These are phyloP conservation scores for Nelumbo lutea DNA, from an alignment of 164 flowering plant species.

Conservation along the genomic window DNA sequence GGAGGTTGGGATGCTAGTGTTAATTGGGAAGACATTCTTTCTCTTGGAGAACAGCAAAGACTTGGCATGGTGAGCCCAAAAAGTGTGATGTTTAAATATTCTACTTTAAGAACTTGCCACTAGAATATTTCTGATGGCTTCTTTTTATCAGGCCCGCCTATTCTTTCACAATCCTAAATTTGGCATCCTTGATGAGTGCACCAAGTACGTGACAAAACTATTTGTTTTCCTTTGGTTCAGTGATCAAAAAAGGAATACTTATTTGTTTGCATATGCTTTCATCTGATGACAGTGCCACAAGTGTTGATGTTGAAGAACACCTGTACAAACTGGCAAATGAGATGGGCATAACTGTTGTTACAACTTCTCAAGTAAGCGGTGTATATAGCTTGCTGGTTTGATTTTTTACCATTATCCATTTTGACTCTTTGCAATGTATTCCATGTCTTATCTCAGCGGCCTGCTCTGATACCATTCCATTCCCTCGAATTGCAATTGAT, in stretches of 20 bases:
- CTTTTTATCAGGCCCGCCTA: constrained; percentile 65
- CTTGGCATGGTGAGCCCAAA: constrained; percentile 84
- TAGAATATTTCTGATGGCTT: not conserved
- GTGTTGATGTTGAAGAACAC: constrained; percentile 98
- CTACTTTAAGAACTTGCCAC: not conserved
- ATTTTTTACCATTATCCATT: not conserved
- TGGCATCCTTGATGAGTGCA: constrained; percentile 97
- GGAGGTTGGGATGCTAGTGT: constrained; percentile 74
- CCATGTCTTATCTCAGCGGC: constrained; percentile 52
- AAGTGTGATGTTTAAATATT: not conserved
- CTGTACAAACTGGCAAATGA: constrained; percentile 73
- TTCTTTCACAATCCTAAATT: constrained; percentile 93
- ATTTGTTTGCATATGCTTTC: constrained; percentile 4
- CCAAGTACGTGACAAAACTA: constrained; percentile 61
- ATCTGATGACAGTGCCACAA: constrained; percentile 69
- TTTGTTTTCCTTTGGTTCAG: not conserved
- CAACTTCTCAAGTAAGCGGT: constrained; percentile 81
- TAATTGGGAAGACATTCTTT: constrained; percentile 93
- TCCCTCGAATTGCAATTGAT: constrained; percentile 73
- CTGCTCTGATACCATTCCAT: constrained; percentile 95
- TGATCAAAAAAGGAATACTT: not conserved
- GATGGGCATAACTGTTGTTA: constrained; percentile 84
- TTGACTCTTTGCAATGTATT: not conserved
- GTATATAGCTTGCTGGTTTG: not conserved
- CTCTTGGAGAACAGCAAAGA: constrained; percentile 98